A percentile compares a stretch with the other conserved stretches of the same genome.
Evolutionary conservation across 257 asterid species (phyloP).

Genomic region (Buddleja alternifolia): DNA sequence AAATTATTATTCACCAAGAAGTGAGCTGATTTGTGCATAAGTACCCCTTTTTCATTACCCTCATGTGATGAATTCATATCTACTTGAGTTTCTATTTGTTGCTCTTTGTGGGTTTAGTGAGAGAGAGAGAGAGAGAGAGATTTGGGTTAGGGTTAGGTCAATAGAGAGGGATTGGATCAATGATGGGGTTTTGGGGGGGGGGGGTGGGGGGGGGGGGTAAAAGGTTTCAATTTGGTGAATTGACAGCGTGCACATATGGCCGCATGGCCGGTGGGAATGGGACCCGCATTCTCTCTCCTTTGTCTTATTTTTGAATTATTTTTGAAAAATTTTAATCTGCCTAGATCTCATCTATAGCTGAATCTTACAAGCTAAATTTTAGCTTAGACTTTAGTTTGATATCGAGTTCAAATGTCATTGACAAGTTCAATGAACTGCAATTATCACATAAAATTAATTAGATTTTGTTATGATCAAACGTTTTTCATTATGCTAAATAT

Average conservation of each 20-base stretch:
- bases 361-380: no score
- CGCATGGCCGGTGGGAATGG: constrained; percentile 49
- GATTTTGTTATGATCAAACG: no score
- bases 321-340: no score
- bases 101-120: constrained; percentile 23
- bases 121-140: constrained; percentile 27
- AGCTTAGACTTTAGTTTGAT: no score
- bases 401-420: no score
- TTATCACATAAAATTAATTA: no score
- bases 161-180: constrained; percentile 22
- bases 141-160: constrained; percentile 61
- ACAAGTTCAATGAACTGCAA: no score
- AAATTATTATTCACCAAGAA: constrained; percentile 27
- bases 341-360: no score
- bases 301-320: no score
- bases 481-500: no score
- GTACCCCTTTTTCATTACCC: constrained; percentile 9
- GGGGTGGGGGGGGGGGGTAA: not conserved
- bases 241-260: constrained; percentile 45
- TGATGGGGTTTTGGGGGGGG: constrained; percentile 1
- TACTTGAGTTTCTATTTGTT: constrained; percentile 6
- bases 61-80: constrained; percentile 25
- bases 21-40: constrained; percentile 26
- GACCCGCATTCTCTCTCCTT: constrained; percentile 38
- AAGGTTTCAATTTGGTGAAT: constrained; percentile 27